Conservation (phyloP, 1,139 yeast genomes). For the Zygosaccharomyces pseudobailii region DNA sequence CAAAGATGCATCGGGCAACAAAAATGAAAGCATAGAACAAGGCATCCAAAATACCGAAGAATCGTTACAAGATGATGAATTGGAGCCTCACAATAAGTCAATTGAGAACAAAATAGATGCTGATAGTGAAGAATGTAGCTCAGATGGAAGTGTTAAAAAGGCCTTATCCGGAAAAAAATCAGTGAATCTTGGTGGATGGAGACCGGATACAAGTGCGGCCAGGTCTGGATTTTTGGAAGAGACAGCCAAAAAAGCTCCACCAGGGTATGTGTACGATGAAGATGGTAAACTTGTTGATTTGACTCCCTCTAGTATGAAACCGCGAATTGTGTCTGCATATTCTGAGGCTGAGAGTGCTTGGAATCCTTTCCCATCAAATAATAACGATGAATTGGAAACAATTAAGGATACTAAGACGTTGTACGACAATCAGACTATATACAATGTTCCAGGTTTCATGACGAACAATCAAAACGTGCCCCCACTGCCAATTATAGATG, state of each 20-base stretch:
- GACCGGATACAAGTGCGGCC: constrained; percentile 30
- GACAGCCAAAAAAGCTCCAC: constrained; percentile 27
- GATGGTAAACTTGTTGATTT: constrained; percentile 28
- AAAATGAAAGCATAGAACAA: no score
- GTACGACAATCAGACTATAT: constrained; percentile 34
- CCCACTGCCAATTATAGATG: constrained; percentile 27
- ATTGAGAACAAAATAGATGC: no score
- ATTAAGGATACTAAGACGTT: constrained; percentile 33
- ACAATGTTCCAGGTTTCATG: constrained; percentile 34
- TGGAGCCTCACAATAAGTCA: not conserved
- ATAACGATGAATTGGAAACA: constrained; percentile 30
- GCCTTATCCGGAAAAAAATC: constrained; percentile 14
- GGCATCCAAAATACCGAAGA: constrained; percentile 12
- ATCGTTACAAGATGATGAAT: not conserved
- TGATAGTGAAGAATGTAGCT: no score
- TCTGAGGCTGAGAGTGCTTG: constrained; percentile 34
- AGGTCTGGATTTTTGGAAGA: constrained; percentile 31
- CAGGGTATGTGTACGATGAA: constrained; percentile 31
- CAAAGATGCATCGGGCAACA: not conserved
- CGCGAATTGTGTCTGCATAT: constrained; percentile 27
- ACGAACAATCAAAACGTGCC: constrained; percentile 28
- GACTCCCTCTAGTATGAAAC: constrained; percentile 29
- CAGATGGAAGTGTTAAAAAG: not conserved
- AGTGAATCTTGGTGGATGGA: constrained; percentile 26
- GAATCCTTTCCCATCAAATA: constrained; percentile 33